Evolutionary conservation across 2,329 filamentous ascomycete genomes (phyloP).

Genomic region (Ophiostoma australiae): DNA sequence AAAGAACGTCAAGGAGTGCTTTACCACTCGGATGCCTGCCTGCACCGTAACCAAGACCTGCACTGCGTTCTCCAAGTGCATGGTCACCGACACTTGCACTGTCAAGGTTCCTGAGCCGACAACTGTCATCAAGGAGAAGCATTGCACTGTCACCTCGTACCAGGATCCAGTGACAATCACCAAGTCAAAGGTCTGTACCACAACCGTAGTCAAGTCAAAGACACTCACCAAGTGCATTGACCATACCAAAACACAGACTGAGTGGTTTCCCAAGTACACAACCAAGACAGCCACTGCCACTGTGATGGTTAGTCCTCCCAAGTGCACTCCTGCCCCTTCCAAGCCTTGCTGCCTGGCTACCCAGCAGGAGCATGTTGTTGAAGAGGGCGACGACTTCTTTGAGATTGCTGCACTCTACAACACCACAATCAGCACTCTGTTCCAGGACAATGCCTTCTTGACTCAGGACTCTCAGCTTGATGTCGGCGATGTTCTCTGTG

Average conservation of each 20-base stretch:
- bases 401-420: constrained; percentile 20
- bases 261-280: constrained; percentile 21
- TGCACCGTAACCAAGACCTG: constrained; percentile 16
- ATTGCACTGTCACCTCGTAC: constrained; percentile 1
- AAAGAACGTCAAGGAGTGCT: constrained; percentile 6
- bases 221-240: constrained; percentile 23
- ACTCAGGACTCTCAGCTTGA: constrained; percentile 11
- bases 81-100: constrained; percentile 17
- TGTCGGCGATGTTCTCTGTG: constrained; percentile 21
- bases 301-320: constrained; percentile 5
- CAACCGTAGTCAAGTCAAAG: constrained; percentile 19
- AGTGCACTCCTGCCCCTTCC: neutral
- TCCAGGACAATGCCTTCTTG: constrained; percentile 21
- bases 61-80: constrained; percentile 12
- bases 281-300: constrained; percentile 20
- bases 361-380: constrained; percentile 19
- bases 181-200: constrained; percentile 14
- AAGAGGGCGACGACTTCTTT: constrained; percentile 19
- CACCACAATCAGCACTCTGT: constrained; percentile 22
- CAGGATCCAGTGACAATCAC: constrained; percentile 8
- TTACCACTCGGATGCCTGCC: neutral
- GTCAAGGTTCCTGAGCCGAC: constrained; percentile 21
- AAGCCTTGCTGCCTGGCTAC: constrained; percentile 16
- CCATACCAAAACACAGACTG: constrained; percentile 22
- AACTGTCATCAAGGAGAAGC: constrained; percentile 11